These are phyloP conservation scores for Ustilago lituana DNA, from an alignment of 1,284 basidiomycete genomes.

Conservation along the genomic window DNA sequence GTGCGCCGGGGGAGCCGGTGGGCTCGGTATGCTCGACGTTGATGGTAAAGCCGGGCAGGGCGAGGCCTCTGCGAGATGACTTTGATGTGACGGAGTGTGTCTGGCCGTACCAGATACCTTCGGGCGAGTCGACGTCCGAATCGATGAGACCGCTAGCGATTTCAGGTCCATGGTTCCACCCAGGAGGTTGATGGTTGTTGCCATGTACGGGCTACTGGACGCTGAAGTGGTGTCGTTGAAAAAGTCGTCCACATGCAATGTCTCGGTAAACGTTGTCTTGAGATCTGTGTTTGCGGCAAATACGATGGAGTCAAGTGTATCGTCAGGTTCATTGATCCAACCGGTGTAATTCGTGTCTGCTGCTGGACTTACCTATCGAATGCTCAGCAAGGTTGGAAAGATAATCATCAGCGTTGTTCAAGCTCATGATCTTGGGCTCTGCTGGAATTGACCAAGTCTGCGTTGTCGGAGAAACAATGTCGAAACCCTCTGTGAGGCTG, in stretches of 20 bases:
- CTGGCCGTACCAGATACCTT: slow-evolving; percentile 41
- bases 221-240: slow-evolving; percentile 35
- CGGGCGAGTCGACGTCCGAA: slow-evolving; percentile 41
- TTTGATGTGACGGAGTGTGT: slow-evolving; percentile 20
- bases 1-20: slow-evolving; percentile 27
- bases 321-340: no score
- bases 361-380: slow-evolving; percentile 42
- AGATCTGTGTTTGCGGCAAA: slow-evolving; percentile 21
- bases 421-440: slow-evolving; percentile 24
- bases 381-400: slow-evolving; percentile 27
- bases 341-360: no score
- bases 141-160: slow-evolving; percentile 16
- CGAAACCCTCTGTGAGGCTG: slow-evolving; percentile 43
- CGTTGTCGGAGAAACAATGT: slow-evolving; percentile 32
- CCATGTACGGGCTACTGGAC: slow-evolving; percentile 32
- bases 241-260: slow-evolving; percentile 47
- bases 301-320: neutral
- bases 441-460: slow-evolving; percentile 21
- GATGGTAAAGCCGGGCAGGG: slow-evolving; percentile 27
- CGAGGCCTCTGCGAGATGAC: slow-evolving; percentile 14
- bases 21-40: slow-evolving; percentile 23
- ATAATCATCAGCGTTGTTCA: slow-evolving; percentile 39
- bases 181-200: slow-evolving; percentile 41
- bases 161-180: slow-evolving; percentile 44
- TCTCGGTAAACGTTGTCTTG: slow-evolving; percentile 34